Percentiles rank a stretch among this genome's conserved stretches.
Conservation (phyloP, 495 filamentous ascomycete species). For the Aspergillus cavernicola region DNA sequence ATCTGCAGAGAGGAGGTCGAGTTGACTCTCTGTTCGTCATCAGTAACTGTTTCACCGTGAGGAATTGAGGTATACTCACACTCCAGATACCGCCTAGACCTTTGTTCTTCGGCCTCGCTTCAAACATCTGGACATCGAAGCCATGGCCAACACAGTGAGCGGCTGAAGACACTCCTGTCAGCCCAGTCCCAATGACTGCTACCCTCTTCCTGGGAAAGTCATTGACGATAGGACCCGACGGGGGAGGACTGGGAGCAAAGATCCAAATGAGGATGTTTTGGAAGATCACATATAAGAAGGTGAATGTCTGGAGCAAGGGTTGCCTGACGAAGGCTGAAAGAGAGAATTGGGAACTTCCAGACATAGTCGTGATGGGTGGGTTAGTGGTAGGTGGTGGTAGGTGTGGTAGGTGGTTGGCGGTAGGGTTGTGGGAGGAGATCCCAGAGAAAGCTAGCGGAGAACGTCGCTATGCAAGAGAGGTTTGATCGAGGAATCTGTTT, state of each 20-base stretch:
- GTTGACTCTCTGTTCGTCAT: conserved; percentile 61
- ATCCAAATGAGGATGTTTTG: conserved; percentile 64
- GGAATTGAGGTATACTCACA: conserved; percentile 39
- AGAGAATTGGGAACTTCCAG: neutral
- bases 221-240: conserved; percentile 46
- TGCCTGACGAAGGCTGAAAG: conserved; percentile 23
- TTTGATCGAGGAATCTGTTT: no score
- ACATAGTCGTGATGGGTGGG: neutral
- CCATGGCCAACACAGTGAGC: conserved; percentile 85
- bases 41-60: neutral
- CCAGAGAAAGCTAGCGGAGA: neutral
- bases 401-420: neutral
- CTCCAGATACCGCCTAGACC: conserved; percentile 81
- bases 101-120: conserved; percentile 57
- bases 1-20: conserved; percentile 80
- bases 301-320: conserved; percentile 41
- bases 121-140: conserved; percentile 77
- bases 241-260: conserved; percentile 67
- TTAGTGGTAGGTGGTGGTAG: neutral
- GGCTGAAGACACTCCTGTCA: conserved; percentile 79
- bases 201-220: conserved; percentile 55
- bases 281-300: conserved; percentile 60
- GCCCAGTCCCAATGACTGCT: conserved; percentile 77
- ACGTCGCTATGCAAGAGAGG: no score
- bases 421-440: neutral